Conservation (phyloP, 805 yeast genomes). For the Lachancea kluyveri region DNA sequence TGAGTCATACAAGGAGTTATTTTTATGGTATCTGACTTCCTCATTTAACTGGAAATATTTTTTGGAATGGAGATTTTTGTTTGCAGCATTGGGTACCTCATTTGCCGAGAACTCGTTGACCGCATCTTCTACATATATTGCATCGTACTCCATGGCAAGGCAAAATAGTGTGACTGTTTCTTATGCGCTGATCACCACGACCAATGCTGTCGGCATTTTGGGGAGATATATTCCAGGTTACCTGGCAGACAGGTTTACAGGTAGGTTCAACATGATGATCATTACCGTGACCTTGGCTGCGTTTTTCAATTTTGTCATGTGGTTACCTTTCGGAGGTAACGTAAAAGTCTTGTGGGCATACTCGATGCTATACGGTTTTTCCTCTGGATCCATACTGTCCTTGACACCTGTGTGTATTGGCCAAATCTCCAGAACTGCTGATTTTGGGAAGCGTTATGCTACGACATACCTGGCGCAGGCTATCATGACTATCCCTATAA, state of each 20-base stretch:
- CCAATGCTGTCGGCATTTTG: conserved; percentile 40
- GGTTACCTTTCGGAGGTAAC: conserved; percentile 39
- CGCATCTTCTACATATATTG: conserved; percentile 42
- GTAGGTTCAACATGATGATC: conserved; percentile 48
- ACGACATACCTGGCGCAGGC: conserved; percentile 55
- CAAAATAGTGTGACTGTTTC: conserved; percentile 41
- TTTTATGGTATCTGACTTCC: conserved; percentile 24
- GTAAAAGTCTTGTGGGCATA: conserved; percentile 38
- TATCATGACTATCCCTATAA: conserved; percentile 39
- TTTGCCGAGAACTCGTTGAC: conserved; percentile 43
- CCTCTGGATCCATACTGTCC: conserved; percentile 50
- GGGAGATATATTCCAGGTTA: conserved; percentile 43
- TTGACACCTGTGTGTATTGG: conserved; percentile 56
- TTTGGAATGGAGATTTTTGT: conserved; percentile 38
- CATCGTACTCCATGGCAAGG: conserved; percentile 46
- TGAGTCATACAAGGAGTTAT: conserved; percentile 30
- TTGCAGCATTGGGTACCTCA: conserved; percentile 38
- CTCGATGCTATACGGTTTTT: conserved; percentile 46
- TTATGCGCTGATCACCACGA: conserved; percentile 41
- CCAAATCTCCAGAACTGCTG: conserved; percentile 48
- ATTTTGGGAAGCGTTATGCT: conserved; percentile 51
- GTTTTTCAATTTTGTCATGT: conserved; percentile 32
- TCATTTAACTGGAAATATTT: conserved; percentile 32
- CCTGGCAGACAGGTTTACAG: conserved; percentile 39
- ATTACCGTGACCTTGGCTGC: conserved; percentile 32